These are phyloP conservation scores for Pulveroboletus sp. DNA, from an alignment of 1,284 basidiomycete species.

Conservation along the genomic window DNA sequence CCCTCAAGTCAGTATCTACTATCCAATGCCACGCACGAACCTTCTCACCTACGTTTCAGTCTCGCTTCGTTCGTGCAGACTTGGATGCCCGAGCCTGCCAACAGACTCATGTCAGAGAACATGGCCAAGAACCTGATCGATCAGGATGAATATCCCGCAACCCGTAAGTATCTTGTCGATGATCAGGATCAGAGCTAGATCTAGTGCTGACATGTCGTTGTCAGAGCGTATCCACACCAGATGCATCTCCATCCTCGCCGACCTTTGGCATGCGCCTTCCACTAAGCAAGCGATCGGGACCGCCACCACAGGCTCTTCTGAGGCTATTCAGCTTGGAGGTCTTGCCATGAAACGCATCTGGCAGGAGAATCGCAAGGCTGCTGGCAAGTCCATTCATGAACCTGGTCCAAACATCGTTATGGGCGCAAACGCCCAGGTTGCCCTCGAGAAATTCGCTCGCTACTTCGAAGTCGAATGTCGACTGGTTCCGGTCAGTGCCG, in stretches of 20 bases:
- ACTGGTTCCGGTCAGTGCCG: constrained; percentile 75
- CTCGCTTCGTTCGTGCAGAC: constrained; percentile 81
- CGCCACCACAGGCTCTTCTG: constrained; percentile 91
- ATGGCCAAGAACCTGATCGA: constrained; percentile 90
- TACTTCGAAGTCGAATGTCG: constrained; percentile 90
- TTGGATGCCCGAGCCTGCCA: constrained; percentile 64
- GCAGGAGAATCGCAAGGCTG: constrained; percentile 86
- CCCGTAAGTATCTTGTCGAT: constrained; percentile 47
- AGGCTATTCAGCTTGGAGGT: constrained; percentile 92
- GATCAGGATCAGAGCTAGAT: background rate
- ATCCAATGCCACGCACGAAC: too few relatives aligned
- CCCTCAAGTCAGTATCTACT: constrained; percentile 44
- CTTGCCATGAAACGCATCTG: constrained; percentile 94
- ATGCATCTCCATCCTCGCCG: constrained; percentile 84
- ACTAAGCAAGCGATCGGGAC: constrained; percentile 80
- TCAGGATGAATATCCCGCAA: constrained; percentile 89
- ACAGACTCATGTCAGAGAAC: constrained; percentile 81
- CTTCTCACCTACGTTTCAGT: constrained; percentile 69
- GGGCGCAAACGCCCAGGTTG: constrained; percentile 85
- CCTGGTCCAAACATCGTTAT: constrained; percentile 80
- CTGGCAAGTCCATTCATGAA: constrained; percentile 84
- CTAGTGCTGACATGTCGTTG: background rate
- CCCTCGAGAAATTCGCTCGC: constrained; percentile 88
- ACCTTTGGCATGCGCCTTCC: constrained; percentile 88
- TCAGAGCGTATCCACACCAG: constrained; percentile 76